phyloP scores from a whole-genome alignment of 1,139 yeast species.

The Suhomyces yuchorum region DNA sequence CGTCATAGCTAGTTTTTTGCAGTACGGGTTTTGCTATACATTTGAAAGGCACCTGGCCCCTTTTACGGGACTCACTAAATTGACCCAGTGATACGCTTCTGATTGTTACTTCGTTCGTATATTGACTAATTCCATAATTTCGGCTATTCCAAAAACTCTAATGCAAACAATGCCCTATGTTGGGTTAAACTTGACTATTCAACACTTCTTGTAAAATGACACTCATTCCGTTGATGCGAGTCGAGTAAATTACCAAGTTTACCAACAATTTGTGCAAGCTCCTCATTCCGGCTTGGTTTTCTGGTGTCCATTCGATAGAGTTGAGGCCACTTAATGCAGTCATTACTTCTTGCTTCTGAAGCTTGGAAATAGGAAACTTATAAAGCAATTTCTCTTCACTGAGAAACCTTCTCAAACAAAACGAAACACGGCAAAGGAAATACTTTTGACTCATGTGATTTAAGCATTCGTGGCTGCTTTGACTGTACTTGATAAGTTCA shows the following conservation, averaged over 20 bases:
- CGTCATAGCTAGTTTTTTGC: no score
- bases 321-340: conserved; percentile 31
- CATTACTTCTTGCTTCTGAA: conserved; percentile 38
- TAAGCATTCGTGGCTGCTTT: conserved; percentile 19
- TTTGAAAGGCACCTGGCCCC: no score
- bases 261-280: conserved; percentile 27
- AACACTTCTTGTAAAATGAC: conserved; percentile 11
- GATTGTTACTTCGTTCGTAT: not conserved
- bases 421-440: conserved; percentile 34
- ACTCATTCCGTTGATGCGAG: conserved; percentile 23
- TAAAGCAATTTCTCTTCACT: conserved; percentile 35
- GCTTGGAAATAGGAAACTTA: conserved; percentile 37
- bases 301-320: conserved; percentile 11
- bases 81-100: no score
- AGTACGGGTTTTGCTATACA: no score
- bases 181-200: not conserved
- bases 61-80: no score
- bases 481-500: conserved; percentile 34
- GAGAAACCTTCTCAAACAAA: conserved; percentile 38
- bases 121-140: not conserved
- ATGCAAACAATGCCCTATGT: not conserved
- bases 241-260: conserved; percentile 29
- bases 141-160: not conserved
- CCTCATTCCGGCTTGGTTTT: conserved; percentile 9
- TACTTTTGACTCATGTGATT: conserved; percentile 25